Percentiles rank a stretch among this genome's conserved stretches.
phyloP scores from a whole-genome alignment of 495 filamentous ascomycete genomes.

The Filosporella fistucella region DNA sequence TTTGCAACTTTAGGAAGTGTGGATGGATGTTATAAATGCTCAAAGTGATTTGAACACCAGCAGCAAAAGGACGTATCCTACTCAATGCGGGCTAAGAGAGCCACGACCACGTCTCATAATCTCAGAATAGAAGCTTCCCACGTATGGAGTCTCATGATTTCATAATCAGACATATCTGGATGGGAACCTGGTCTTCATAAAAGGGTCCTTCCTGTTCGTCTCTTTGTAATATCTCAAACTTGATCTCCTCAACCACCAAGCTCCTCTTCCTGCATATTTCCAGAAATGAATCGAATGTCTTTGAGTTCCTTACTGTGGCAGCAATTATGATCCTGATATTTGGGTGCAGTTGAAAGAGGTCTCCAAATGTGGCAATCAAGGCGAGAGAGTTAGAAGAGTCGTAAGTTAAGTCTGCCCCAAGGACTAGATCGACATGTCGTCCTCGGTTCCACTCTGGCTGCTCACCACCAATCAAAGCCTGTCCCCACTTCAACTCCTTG shows the following conservation, averaged over 20 bases:
- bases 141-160: slow-evolving; percentile 1
- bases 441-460: slow-evolving; percentile 35
- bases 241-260: slow-evolving; percentile 30
- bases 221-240: slow-evolving; percentile 29
- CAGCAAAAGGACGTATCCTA: no score
- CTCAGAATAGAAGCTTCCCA: no score
- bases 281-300: slow-evolving; percentile 39
- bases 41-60: no score
- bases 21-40: no score
- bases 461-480: slow-evolving; percentile 29
- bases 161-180: slow-evolving; percentile 22
- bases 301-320: slow-evolving; percentile 42
- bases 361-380: slow-evolving; percentile 39
- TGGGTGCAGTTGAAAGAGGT: slow-evolving; percentile 34
- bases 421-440: slow-evolving; percentile 36
- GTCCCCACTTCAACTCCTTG: slow-evolving; percentile 58
- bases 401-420: slow-evolving; percentile 50
- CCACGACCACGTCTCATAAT: no score
- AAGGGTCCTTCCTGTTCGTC: slow-evolving; percentile 42
- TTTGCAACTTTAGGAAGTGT: no score
- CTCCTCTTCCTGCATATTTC: slow-evolving; percentile 24
- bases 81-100: no score
- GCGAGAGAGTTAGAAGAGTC: slow-evolving; percentile 38
- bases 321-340: slow-evolving; percentile 35
- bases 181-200: slow-evolving; percentile 37